phyloP scores from a whole-genome alignment of 108 stramenopile genomes.

The Nitzschia putrida region DNA sequence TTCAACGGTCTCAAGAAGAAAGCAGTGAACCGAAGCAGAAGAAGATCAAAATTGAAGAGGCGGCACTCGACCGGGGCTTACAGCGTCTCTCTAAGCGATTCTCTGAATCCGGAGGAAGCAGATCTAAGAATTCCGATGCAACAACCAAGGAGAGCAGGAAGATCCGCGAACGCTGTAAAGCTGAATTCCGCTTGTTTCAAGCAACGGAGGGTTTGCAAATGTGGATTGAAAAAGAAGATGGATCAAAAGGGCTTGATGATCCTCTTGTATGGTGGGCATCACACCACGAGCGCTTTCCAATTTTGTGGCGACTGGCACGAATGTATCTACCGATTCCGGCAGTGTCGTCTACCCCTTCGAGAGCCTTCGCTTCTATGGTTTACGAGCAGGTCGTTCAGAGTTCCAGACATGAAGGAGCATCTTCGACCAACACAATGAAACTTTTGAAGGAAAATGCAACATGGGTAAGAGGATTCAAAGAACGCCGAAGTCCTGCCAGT shows the following conservation, averaged over 20 bases:
- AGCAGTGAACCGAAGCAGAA: not conserved
- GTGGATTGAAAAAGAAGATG: conserved; percentile 9
- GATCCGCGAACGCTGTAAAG: not conserved
- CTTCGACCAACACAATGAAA: not conserved
- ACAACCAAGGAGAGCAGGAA: not conserved
- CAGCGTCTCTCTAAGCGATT: conserved; percentile 5
- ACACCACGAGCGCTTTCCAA: conserved; percentile 8
- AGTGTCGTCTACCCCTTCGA: not conserved
- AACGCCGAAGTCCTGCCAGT: not conserved
- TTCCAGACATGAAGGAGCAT: not conserved
- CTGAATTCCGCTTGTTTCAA: not conserved
- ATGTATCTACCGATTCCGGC: conserved; percentile 14
- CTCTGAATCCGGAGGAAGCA: not conserved
- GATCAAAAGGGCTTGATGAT: conserved; percentile 3
- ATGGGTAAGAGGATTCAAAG: conserved; percentile 1
- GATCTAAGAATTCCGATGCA: not conserved
- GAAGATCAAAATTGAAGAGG: not conserved
- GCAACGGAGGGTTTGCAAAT: conserved; percentile 1
- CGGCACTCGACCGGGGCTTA: not conserved
- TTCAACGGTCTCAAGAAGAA: not conserved
- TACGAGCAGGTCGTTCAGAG: not conserved
- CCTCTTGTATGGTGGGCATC: conserved; percentile 6
- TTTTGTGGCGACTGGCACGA: not conserved
- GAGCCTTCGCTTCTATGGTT: conserved; percentile 5
- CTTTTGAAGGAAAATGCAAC: conserved; percentile 12